Base-by-base conservation (phyloP, 2,329 filamentous ascomycete genomes). In the Paracamarosporium sp. region DNA sequence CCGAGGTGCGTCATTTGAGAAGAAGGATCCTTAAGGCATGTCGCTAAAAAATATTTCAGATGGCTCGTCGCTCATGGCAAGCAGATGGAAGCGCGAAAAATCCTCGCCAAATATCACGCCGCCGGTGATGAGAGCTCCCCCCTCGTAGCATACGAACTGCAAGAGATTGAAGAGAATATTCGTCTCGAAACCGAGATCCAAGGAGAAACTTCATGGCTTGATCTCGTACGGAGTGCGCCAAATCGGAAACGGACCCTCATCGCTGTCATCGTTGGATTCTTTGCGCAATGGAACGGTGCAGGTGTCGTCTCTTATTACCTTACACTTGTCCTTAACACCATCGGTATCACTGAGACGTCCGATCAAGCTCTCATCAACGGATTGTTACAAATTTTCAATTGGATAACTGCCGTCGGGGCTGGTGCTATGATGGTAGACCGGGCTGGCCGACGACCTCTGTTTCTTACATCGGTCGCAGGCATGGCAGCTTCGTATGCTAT, bases 41-140 rank as follows among this genome's bases (percentile, higher is more conserved):
- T 90, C 4, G 88, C 88, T 3, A 88, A 91, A 73, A 87, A 3
- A 31, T 9, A 84, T 1, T 88, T 88, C 0, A 81, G 88, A 53
- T 91, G 83, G 78, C 83, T 90, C 11, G 80, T 89, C 56, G 82
- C 83, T 64, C 87, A 88, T 73, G 88, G 88, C 65, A 82, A 84
- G 7, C 79, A 83, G 59, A 85, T 87, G 22, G 83, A 90, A 65
- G 88, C 88, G 2, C 79, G 89, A 5, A 72, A 79, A 0, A 84
- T 88, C 2, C 78, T 91, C 4, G 82, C 85, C 57, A 85, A 87
- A 65, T 86, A 88, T 63, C 88, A 91, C 65, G 87, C 83, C 9
- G 85, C 86, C 31, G 86, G 87, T 77, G 87, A 72, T 71, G 72
- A 60, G 74, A 83, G 72, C 2, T 36, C 59, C 60, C 75, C 84